Percentiles rank a stretch among this genome's conserved stretches.
Evolutionary conservation across 768 basidiomycete genomes (phyloP).

Genomic region (Leccinum uliginosum): DNA sequence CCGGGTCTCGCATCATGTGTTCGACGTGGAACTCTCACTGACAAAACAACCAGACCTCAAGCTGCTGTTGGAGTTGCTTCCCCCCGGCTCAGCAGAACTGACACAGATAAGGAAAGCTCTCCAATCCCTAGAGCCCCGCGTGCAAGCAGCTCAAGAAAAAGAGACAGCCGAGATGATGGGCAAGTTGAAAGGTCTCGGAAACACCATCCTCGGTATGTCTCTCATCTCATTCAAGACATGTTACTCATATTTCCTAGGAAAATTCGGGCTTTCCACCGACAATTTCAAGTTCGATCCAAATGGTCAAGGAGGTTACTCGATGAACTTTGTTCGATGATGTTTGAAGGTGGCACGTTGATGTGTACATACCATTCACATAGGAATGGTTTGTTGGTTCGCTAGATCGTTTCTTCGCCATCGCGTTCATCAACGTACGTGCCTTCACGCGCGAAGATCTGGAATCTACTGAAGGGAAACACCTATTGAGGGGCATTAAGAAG

Average conservation of each 20-base stretch:
- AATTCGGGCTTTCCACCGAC: constrained; percentile 91
- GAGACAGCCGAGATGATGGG: constrained; percentile 90
- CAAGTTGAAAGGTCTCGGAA: constrained; percentile 90
- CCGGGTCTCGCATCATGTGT: background rate
- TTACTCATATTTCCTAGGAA: constrained; percentile 44
- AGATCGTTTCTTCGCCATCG: constrained; percentile 1
- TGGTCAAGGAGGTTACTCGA: constrained; percentile 91
- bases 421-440: constrained; percentile 20
- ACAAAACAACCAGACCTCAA: constrained; percentile 61
- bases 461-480: constrained; percentile 30
- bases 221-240: background rate
- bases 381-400: background rate
- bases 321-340: constrained; percentile 69
- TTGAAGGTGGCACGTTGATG: background rate
- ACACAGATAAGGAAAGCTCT: constrained; percentile 48
- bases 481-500: constrained; percentile 11
- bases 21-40: background rate
- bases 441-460: constrained; percentile 22
- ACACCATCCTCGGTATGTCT: constrained; percentile 74
- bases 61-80: constrained; percentile 59
- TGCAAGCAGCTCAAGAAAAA: constrained; percentile 73
- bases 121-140: constrained; percentile 55
- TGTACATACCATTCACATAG: background rate
- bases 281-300: constrained; percentile 97
- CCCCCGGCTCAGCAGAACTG: constrained; percentile 47